phyloP scores from a whole-genome alignment of 805 yeast genomes.

The Isabelozyma heimii region DNA sequence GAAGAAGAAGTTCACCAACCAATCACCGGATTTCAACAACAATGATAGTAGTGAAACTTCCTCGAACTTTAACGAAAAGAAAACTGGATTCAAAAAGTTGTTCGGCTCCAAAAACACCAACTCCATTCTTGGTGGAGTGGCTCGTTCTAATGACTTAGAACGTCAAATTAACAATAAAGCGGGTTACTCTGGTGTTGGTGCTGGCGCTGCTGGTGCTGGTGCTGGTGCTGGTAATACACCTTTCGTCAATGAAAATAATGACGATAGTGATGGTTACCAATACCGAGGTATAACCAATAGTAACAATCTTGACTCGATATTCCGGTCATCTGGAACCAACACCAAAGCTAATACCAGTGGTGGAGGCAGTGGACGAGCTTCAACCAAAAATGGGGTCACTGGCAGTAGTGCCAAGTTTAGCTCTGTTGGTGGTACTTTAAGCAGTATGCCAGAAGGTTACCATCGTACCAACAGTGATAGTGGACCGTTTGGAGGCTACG shows the following conservation, averaged over 20 bases:
- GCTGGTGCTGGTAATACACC: neutral
- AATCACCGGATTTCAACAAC: conserved; percentile 43
- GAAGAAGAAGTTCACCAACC: conserved; percentile 34
- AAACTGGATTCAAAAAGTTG: conserved; percentile 25
- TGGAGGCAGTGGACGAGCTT: neutral
- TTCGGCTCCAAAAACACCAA: conserved; percentile 23
- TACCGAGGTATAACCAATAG: conserved; percentile 44
- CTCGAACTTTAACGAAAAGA: conserved; percentile 5
- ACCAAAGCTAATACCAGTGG: conserved; percentile 1
- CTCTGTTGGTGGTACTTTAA: neutral
- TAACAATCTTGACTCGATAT: conserved; percentile 41
- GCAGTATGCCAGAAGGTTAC: neutral
- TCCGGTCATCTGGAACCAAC: conserved; percentile 18
- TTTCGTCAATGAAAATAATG: conserved; percentile 7
- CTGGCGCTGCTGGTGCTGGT: conserved; percentile 6
- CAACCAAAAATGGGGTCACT: conserved; percentile 6
- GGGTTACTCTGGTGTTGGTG: conserved; percentile 8
- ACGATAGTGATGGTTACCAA: conserved; percentile 29
- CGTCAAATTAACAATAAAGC: conserved; percentile 15
- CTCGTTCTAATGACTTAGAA: conserved; percentile 25
- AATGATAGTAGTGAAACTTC: conserved; percentile 18
- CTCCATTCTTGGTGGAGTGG: conserved; percentile 11
- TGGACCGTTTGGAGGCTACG: conserved; percentile 1
- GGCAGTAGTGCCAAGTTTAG: conserved; percentile 2
- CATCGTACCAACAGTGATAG: neutral